Conservation (phyloP, 1,139 yeast genomes). For the Saccharomyces hybrid region DNA sequence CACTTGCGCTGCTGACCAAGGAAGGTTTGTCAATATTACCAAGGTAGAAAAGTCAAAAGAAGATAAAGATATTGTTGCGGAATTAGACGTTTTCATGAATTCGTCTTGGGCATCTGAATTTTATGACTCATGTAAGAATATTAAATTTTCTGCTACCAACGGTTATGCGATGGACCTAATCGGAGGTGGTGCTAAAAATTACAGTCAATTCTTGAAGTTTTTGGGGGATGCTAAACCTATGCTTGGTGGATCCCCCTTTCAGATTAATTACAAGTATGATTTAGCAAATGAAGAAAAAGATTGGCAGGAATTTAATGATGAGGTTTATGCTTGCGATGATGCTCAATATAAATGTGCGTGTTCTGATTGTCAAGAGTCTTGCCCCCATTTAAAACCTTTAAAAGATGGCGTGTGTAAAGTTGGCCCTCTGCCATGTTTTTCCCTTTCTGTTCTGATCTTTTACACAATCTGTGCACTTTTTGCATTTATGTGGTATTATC, state of each 20-base stretch:
- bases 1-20: constrained; percentile 84
- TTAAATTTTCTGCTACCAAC: constrained; percentile 89
- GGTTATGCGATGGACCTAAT: constrained; percentile 95
- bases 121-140: constrained; percentile 79
- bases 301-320: constrained; percentile 21
- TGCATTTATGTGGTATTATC: constrained; percentile 33
- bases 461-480: constrained; percentile 40
- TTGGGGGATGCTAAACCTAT: constrained; percentile 91
- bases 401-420: constrained; percentile 42
- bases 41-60: constrained; percentile 47
- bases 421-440: constrained; percentile 65
- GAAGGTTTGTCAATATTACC: constrained; percentile 63
- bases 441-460: constrained; percentile 49
- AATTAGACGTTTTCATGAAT: constrained; percentile 57
- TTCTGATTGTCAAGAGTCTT: constrained; percentile 75
- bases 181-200: constrained; percentile 90
- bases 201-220: constrained; percentile 67
- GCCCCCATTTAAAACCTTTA: constrained; percentile 58
- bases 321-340: constrained; percentile 47
- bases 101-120: constrained; percentile 54
- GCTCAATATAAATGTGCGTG: constrained; percentile 70
- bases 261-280: constrained; percentile 64
- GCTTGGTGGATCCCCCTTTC: constrained; percentile 93
- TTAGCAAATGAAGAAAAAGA: constrained; percentile 27
- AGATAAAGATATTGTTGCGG: constrained; percentile 58